Evolutionary conservation across 2,329 filamentous ascomycete genomes (phyloP).

Genomic region (Coniochaeta ligniaria): DNA sequence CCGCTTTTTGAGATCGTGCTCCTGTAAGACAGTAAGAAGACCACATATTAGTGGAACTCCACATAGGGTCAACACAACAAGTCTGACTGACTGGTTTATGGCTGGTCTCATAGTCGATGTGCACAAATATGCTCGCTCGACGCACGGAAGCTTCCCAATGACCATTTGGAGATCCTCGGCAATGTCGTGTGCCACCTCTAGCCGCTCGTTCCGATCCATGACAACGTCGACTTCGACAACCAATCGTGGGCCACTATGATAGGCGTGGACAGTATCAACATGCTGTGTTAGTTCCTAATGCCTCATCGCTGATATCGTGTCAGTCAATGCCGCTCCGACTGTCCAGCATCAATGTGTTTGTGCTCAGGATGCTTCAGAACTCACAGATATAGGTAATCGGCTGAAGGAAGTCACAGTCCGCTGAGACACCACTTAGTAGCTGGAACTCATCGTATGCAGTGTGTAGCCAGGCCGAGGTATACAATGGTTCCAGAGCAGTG

Average conservation of each 20-base stretch:
- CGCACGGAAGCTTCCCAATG: conserved; percentile 81
- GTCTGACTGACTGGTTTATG: too few species aligned
- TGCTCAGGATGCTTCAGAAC: too few species aligned
- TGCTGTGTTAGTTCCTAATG: too few species aligned
- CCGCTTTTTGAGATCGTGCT: too few species aligned
- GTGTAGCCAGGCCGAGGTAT: conserved; percentile 76
- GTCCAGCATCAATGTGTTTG: too few species aligned
- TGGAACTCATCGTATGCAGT: conserved; percentile 88
- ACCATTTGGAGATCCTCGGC: conserved; percentile 93
- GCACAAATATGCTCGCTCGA: conserved; percentile 93
- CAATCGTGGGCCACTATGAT: conserved; percentile 80
- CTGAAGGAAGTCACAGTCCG: conserved; percentile 78
- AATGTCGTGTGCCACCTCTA: conserved; percentile 81
- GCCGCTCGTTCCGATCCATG: conserved; percentile 68
- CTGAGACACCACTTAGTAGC: conserved; percentile 81
- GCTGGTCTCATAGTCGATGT: conserved; percentile 96
- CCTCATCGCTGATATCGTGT: conserved; percentile 63
- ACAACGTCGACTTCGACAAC: conserved; percentile 96
- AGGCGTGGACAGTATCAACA: conserved; percentile 92
- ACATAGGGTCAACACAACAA: too few species aligned
- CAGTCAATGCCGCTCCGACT: conserved; percentile 94
- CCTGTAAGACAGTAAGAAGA: too few species aligned
- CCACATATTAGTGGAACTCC: too few species aligned
- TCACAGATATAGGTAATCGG: conserved; percentile 95
- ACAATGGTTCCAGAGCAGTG: too few species aligned